Evolutionary conservation across 345 rosid genomes (phyloP).

Genomic region (Eutrema yunnanense): DNA sequence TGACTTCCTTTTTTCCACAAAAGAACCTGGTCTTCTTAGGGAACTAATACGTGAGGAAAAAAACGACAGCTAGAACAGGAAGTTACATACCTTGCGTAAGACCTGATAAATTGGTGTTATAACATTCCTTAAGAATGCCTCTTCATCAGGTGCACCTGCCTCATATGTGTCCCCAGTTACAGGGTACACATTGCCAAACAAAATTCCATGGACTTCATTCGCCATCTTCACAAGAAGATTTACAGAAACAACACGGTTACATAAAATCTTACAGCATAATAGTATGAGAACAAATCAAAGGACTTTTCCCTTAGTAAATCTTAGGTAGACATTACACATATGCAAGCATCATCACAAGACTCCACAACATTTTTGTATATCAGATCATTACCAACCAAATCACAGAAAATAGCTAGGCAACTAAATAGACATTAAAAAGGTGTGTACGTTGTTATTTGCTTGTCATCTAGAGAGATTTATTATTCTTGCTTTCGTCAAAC

Average conservation of each 20-base stretch:
- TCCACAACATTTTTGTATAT: not conserved
- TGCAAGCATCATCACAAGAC: conserved; percentile 8
- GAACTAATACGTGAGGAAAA: not conserved
- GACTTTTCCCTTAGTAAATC: not conserved
- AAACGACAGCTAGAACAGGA: not conserved
- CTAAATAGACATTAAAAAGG: not conserved
- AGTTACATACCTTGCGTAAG: conserved; percentile 53
- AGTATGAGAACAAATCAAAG: not conserved
- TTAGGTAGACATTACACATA: not conserved
- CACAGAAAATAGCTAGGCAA: not conserved
- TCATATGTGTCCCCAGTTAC: conserved; percentile 52
- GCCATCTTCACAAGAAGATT: conserved; percentile 65
- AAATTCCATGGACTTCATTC: conserved; percentile 47
- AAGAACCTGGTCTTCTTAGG: conserved; percentile 10
- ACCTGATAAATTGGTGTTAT: conserved; percentile 74
- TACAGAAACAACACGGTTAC: conserved; percentile 23
- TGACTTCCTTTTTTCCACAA: conserved; percentile 61
- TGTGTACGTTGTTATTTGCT: not conserved
- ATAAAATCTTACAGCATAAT: not conserved
- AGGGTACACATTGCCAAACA: conserved; percentile 43
- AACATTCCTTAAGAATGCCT: conserved; percentile 70
- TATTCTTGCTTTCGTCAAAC: no score
- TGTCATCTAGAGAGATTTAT: not conserved
- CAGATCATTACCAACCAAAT: not conserved
- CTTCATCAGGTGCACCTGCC: conserved; percentile 55